A percentile compares a stretch with the other conserved stretches of the same genome.
These are phyloP conservation scores for Zymoseptoria crescenta DNA, from an alignment of 2,329 filamentous ascomycete genomes.

Conservation along the genomic window DNA sequence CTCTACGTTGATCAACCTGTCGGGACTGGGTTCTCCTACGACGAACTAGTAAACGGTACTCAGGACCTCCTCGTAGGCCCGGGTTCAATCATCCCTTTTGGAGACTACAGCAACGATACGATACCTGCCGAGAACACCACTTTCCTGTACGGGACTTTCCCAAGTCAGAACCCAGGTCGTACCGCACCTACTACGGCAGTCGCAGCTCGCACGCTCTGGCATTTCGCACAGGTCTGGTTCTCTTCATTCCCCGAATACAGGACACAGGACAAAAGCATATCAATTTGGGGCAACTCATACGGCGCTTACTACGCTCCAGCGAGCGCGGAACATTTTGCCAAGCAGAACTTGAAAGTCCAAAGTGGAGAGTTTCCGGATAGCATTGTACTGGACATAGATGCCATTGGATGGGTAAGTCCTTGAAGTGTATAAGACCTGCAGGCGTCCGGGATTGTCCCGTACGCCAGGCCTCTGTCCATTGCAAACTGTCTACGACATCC, in stretches of 20 bases:
- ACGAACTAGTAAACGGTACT: conserved; percentile 54
- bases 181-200: conserved; percentile 13
- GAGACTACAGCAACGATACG: conserved; percentile 5
- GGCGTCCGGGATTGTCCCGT: too few relatives aligned
- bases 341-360: conserved; percentile 51
- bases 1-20: conserved; percentile 55
- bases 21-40: conserved; percentile 50
- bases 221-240: conserved; percentile 50
- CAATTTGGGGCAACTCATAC: conserved; percentile 21
- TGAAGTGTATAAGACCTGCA: too few relatives aligned
- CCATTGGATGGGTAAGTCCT: conserved; percentile 47
- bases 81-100: conserved; percentile 25
- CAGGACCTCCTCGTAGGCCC: conserved; percentile 34
- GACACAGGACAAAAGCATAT: conserved; percentile 12
- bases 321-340: conserved; percentile 48
- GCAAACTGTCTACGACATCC: too few relatives aligned
- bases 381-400: conserved; percentile 50
- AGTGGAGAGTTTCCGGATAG: conserved; percentile 22
- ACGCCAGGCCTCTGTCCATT: too few relatives aligned
- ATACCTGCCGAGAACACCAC: conserved; percentile 17
- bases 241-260: conserved; percentile 14
- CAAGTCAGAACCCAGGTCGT: conserved; percentile 8
- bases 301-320: conserved; percentile 57
- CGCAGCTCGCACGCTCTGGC: conserved; percentile 48
- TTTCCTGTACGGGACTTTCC: conserved; percentile 17